Evolutionary conservation across 805 yeast genomes (phyloP).

Genomic region (Danielozyma ontarioensis): DNA sequence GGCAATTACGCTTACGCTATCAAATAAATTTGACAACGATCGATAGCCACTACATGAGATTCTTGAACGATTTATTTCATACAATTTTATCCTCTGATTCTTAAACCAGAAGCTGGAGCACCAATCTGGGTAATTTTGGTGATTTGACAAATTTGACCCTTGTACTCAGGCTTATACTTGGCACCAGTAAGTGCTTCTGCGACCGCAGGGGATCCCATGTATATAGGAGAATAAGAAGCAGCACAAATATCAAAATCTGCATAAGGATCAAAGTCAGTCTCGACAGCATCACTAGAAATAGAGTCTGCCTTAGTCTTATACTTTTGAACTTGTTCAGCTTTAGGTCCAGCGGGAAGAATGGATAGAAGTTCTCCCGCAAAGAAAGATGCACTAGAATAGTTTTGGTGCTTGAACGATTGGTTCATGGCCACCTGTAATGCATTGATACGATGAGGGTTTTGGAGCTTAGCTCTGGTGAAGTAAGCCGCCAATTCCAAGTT

Average conservation of each 20-base stretch:
- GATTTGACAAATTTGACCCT: conserved; percentile 74
- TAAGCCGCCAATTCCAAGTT: conserved; percentile 94
- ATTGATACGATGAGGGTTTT: conserved; percentile 75
- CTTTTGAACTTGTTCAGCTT: conserved; percentile 85
- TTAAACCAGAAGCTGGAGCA: conserved; percentile 86
- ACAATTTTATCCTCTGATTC: conserved; percentile 33
- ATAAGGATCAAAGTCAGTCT: conserved; percentile 87
- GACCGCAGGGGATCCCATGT: conserved; percentile 63
- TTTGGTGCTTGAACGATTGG: conserved; percentile 83
- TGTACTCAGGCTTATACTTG: conserved; percentile 67
- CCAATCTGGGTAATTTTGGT: conserved; percentile 79
- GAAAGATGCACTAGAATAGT: conserved; percentile 80
- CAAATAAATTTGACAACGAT: too few species aligned
- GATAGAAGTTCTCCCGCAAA: conserved; percentile 83
- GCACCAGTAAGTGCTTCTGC: conserved; percentile 88
- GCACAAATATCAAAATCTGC: conserved; percentile 91
- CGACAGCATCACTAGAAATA: conserved; percentile 78
- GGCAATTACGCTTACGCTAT: too few species aligned
- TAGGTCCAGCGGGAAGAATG: conserved; percentile 65
- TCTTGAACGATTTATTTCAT: not conserved
- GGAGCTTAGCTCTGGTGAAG: conserved; percentile 81
- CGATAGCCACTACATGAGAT: not conserved
- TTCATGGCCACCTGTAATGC: conserved; percentile 95
- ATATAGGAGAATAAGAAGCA: conserved; percentile 81
- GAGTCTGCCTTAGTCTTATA: conserved; percentile 77